Percentiles rank a stretch among this genome's conserved stretches.
These are phyloP conservation scores for Hypoxylon rickii DNA, from an alignment of 495 filamentous ascomycete species.

Conservation along the genomic window DNA sequence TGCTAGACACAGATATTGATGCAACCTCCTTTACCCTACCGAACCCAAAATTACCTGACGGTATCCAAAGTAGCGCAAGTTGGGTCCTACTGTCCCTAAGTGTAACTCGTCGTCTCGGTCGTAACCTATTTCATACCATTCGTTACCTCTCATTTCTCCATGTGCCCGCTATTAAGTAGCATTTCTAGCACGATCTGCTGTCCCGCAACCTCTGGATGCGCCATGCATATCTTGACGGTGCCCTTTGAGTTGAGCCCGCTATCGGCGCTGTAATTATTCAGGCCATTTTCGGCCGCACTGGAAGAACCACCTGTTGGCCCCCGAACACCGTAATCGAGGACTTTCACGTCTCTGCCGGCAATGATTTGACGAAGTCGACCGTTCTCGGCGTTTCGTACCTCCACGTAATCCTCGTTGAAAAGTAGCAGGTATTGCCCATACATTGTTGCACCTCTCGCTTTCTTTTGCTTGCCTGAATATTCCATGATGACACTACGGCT, in stretches of 20 bases:
- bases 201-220: slow-evolving; percentile 81
- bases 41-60: neutral
- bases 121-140: slow-evolving; percentile 6
- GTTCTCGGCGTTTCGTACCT: slow-evolving; percentile 96
- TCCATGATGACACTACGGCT: slow-evolving; percentile 93
- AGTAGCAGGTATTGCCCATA: slow-evolving; percentile 81
- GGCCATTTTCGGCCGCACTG: slow-evolving; percentile 21
- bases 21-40: slow-evolving; percentile 5
- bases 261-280: slow-evolving; percentile 22
- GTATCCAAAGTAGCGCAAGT: neutral
- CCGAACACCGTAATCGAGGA: slow-evolving; percentile 82
- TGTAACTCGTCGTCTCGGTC: neutral
- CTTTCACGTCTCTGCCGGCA: slow-evolving; percentile 81
- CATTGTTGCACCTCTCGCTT: slow-evolving; percentile 72
- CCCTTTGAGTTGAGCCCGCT: slow-evolving; percentile 48
- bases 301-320: slow-evolving; percentile 52
- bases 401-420: slow-evolving; percentile 88
- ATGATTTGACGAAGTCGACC: slow-evolving; percentile 93
- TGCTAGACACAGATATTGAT: slow-evolving; percentile 14
- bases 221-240: slow-evolving; percentile 93
- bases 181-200: slow-evolving; percentile 89
- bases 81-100: neutral
- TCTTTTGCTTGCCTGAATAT: slow-evolving; percentile 87
- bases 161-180: slow-evolving; percentile 91
- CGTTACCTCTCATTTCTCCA: slow-evolving; percentile 59